Evolutionary conservation across 176 grass and related monocot genomes (phyloP), one percentile per base, ranked within the genome.

Genomic region (Ananas comosus): DNA sequence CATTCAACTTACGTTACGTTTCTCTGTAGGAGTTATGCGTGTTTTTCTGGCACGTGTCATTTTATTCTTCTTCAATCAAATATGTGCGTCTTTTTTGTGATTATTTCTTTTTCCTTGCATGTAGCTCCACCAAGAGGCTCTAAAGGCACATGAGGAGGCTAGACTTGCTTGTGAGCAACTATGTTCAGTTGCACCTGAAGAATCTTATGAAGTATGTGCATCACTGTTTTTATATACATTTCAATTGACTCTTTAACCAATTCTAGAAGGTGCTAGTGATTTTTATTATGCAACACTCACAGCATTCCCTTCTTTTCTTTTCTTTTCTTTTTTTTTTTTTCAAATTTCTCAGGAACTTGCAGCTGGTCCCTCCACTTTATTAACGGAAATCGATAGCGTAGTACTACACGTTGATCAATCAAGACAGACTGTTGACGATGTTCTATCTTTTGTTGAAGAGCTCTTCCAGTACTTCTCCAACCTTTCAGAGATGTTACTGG

Each of bases 401-500:
- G 56, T 18, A 48, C 28, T 70, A 47, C 76, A 83, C 42, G 59
- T 81, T 66, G 81, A 82, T 78, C 81, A 92, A 65, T 83, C 68
- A n/a, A 89, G 85, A 72, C 24, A 59, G 21, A 76, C 78, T 66
- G 51, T 82, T 78, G 88, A 96, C 53, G 24, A 18, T 76, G 80
- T 83, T 81, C 13, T 87, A 57, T 87, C 76, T 67, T 82, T 96
- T 50, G 73, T 87, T 76, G 83, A 89, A 64, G 88, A 89, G 42
- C 78, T 85, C 74, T 70, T 64, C 49, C 78, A 89, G 64, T 66
- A 82, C 70, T 79, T 87, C 49, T 85, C 50, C 47, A 70, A 49
- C 18, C 66, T 87, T 53, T 75, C 76, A 58, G 70, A 89, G 67
- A 71, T 51, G 22, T 25, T 85, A 23, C 53, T 49, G 78, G 86